These are phyloP conservation scores for Nemophila menziesii DNA, from an alignment of 257 asterid genomes.

Conservation along the genomic window DNA sequence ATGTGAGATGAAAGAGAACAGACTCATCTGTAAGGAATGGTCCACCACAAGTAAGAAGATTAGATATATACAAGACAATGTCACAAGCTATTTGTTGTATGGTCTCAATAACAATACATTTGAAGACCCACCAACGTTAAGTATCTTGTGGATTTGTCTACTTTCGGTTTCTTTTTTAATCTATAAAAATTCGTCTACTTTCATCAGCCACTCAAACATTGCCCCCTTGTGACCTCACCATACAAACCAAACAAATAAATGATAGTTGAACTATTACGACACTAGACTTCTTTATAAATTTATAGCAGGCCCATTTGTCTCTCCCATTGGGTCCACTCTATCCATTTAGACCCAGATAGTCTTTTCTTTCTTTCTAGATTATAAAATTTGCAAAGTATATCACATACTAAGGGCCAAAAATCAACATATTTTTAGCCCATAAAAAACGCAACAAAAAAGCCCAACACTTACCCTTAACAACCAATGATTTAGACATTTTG, in stretches of 20 bases:
- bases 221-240: conserved; percentile 64
- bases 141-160: conserved; percentile 29
- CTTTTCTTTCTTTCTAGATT: conserved; percentile 12
- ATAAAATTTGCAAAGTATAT: not conserved
- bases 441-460: too few relatives aligned
- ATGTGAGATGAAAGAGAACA: conserved; percentile 6
- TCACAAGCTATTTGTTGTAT: conserved; percentile 52
- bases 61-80: conserved; percentile 53
- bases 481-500: too few relatives aligned
- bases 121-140: conserved; percentile 16
- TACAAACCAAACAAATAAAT: conserved; percentile 54
- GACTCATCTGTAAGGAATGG: not conserved
- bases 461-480: too few relatives aligned
- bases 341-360: conserved; percentile 23
- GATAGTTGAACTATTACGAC: conserved; percentile 24
- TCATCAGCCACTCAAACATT: conserved; percentile 41
- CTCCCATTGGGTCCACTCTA: conserved; percentile 31
- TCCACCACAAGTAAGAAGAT: conserved; percentile 41
- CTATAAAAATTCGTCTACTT: conserved; percentile 15
- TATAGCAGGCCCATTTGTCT: conserved; percentile 35
- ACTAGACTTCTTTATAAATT: conserved; percentile 27
- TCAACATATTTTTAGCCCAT: too few relatives aligned
- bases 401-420: not conserved
- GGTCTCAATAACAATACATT: conserved; percentile 43
- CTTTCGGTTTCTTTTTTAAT: conserved; percentile 12